Evolutionary conservation across 441 rosid genomes (phyloP), one percentile per base, ranked within the genome.

Genomic region (Populus hybrid): DNA sequence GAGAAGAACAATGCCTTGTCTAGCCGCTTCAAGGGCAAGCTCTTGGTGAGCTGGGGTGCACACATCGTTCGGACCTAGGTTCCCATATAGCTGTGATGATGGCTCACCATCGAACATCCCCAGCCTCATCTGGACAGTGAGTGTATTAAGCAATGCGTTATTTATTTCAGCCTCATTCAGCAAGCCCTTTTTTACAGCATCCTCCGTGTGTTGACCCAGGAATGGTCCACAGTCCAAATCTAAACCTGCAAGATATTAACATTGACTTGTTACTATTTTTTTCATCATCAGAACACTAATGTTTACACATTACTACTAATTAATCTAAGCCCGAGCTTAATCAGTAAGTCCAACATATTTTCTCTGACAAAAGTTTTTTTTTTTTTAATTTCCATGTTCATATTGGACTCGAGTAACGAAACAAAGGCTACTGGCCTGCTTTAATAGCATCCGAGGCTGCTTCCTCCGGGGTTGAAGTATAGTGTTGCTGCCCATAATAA

Each of bases 21-120:
- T 88, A 3, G 97, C 98, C 1, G 99, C 99, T 77, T 95, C 98
- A 0, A 89, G 91, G 71, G 99, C 97, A 3, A 94, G 90, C 69
- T 90, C 90, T 66, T 91, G 89, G 83, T 93, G 97, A 50, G 89
- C 88, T n/a, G 86, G 88, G 28, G 94, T 85, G 86, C 99, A 94
- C 28, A 90, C 95, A 10, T 94, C 91, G 21, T 82, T 79, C 0
- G 94, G 81, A 26, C 97, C 97, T 1, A 93, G 81, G 42, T 85
- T 79, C 21, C 94, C 95, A 29, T 87, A 92, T 0, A 87, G 86
- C n/a, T 87, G 93, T 4, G 86, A 53, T 3, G 91, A 83, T 61
- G 91, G 91, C 71, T 89, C 90, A 0, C 99, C 98, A 9, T 94
- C 97, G 53, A 90, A 94, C 97, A 92, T 89, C 0, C 98, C 99